Base-by-base conservation (phyloP, 352 stramenopile genomes). In the Phytophthora fragariae region DNA sequence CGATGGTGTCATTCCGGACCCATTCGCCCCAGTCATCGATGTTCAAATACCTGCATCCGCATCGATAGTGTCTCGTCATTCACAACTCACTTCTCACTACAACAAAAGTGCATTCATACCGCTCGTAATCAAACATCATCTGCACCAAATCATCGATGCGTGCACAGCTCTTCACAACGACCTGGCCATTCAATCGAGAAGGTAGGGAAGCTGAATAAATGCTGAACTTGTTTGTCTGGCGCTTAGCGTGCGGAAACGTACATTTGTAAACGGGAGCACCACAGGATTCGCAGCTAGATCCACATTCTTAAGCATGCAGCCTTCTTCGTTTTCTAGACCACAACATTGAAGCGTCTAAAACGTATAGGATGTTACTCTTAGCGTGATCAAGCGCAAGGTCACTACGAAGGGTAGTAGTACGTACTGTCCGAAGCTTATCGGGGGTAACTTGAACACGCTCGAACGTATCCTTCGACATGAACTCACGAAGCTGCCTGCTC, bases 121-220 rank as follows among this genome's bases (percentile, higher is more conserved):
- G 73, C 56, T 93, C 88, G 47, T 93, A 95, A 62, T 93, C 86
- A 46, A 91, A 93, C 86, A 95, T 92, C 73, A 84, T 91, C n/a
- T 85, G 69, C 3, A 93, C 78, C 11, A 95, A 69, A 12, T 67
- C 62, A 49, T 92, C 82, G 27, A 95, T 77, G n/a, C 70, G 77
- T n/a, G 69, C 68, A 59, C 84, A 95, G 55, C 83, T 92, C 50
- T 91, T 79, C 2, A 80, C 74, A 29, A 93, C 85, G 15, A 92
- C 77, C 84, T 92, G 33, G 59, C 5, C 60, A 72, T 14, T 21
- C 17, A 37, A 46, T 0, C 4, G 17, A 62, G 8, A 55, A 47
- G n/a, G 54, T 35, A 9, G 21, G 12, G 15, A 12, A 53, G n/a
- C 17, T 6, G 9, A 53, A 53, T 53, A 27, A 12, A 11, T 0